Base-by-base conservation (phyloP, 1,284 basidiomycete species). In the Pholiota adiposa region DNA sequence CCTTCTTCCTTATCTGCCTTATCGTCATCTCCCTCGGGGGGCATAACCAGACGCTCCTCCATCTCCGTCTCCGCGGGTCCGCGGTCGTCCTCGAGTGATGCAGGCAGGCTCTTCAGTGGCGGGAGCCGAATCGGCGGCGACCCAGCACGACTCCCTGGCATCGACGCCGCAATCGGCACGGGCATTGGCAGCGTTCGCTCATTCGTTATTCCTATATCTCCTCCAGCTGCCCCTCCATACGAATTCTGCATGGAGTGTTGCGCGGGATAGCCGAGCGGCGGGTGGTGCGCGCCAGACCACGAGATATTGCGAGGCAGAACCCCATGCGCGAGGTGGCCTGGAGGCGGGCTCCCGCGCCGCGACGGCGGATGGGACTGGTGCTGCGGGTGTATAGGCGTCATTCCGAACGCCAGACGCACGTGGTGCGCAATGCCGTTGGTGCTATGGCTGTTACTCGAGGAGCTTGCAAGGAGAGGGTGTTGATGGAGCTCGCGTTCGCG, bases 391-490 rank as follows among this genome's bases (percentile, higher is more conserved):
- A 94, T 93, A 0, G 93, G 92, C 4, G 93, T 94, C 92, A 95
- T 95, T 6, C 90, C 92, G 67, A 96, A 96, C 44, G 93, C 93
- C 25, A 88, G 80, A 34, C 91, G 86, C 18, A 96, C 89, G 2
- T 88, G 90, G 67, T 91, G 88, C 4, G 88, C 90, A 43, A 93
- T 82, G 73, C 54, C 54, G 5, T 53, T 27, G 19, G 40, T 9
- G 18, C 41, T 36, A 48, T 44, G 27, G 40, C 25, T 36, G 11
- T 27, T 29, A 9, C 21, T 41, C 2, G 43, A 12, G 23, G 43
- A 16, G 21, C 12, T 46, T 21, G 11, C 23, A 8, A 46, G 40
- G 4, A 41, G 40, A 18, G 40, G 43, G 16, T 36, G 33, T 7
- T 57, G 49, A 19, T 50, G 41, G 18, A 12, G 48, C 25, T 46